phyloP scores from a whole-genome alignment of 306 rosid species.

The Medicago ruthenica region DNA sequence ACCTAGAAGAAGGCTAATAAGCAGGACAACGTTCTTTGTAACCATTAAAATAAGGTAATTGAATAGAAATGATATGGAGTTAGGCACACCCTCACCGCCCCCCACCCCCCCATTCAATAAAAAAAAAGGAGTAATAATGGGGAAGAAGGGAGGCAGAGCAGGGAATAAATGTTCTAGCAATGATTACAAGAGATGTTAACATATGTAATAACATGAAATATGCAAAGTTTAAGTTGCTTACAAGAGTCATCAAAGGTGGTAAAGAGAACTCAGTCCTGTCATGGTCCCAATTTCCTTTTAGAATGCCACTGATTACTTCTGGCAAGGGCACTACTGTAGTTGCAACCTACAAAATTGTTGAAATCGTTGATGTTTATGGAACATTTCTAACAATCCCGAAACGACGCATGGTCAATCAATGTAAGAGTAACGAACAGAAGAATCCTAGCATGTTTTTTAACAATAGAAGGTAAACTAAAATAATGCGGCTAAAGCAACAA shows the following conservation, averaged over 20 bases:
- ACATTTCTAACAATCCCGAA: slow-evolving; percentile 30
- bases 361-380: slow-evolving; percentile 35
- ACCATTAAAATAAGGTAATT: neutral
- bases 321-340: slow-evolving; percentile 54
- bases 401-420: neutral
- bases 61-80: slow-evolving; percentile 9
- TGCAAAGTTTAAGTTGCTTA: slow-evolving; percentile 54
- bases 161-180: slow-evolving; percentile 5
- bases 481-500: slow-evolving; percentile 24
- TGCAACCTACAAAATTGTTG: slow-evolving; percentile 59
- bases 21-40: neutral
- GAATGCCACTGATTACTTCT: slow-evolving; percentile 66
- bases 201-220: slow-evolving; percentile 8
- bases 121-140: neutral
- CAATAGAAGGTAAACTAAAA: slow-evolving; percentile 7
- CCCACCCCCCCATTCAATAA: slow-evolving; percentile 6
- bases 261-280: slow-evolving; percentile 81
- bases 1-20: slow-evolving; percentile 6
- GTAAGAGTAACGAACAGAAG: slow-evolving; percentile 26
- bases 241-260: slow-evolving; percentile 97
- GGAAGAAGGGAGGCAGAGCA: neutral
- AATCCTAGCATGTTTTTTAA: slow-evolving; percentile 33
- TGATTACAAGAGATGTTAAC: slow-evolving; percentile 26
- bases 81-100: slow-evolving; percentile 4
- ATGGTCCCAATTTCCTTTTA: slow-evolving; percentile 90